phyloP scores from a whole-genome alignment of 2,329 filamentous ascomycete genomes.

The Coniochaeta sp. region DNA sequence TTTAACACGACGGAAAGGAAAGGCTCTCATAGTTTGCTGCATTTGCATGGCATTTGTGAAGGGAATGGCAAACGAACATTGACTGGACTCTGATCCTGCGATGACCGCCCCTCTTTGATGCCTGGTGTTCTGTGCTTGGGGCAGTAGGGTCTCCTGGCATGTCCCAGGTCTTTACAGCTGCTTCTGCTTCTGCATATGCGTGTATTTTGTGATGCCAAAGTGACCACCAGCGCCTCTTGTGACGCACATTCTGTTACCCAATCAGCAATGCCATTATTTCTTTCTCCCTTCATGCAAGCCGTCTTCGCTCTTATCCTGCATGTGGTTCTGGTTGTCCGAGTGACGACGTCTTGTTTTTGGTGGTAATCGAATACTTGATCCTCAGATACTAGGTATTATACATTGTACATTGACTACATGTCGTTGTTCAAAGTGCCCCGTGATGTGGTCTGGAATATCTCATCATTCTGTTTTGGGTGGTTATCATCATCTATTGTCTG shows the following conservation, averaged over 20 bases:
- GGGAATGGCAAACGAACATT: conserved; percentile 38
- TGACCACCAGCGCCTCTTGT: background rate
- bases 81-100: background rate
- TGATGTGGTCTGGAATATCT: background rate
- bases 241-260: background rate
- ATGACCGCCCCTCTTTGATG: background rate
- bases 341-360: no score
- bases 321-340: no score
- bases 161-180: background rate
- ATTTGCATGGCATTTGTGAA: conserved; percentile 46
- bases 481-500: background rate
- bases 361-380: no score
- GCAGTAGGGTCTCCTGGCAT: background rate
- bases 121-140: background rate
- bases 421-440: no score
- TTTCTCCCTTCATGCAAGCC: background rate
- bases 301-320: background rate
- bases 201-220: background rate
- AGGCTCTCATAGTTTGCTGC: conserved; percentile 32
- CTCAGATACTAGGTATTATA: no score
- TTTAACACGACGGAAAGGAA: conserved; percentile 16
- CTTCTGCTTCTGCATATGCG: background rate
- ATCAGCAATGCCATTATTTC: background rate
- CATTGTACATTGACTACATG: no score
- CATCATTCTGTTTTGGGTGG: background rate